These are phyloP conservation scores for Solanum appendiculatum DNA, from an alignment of 257 asterid species.

Conservation along the genomic window DNA sequence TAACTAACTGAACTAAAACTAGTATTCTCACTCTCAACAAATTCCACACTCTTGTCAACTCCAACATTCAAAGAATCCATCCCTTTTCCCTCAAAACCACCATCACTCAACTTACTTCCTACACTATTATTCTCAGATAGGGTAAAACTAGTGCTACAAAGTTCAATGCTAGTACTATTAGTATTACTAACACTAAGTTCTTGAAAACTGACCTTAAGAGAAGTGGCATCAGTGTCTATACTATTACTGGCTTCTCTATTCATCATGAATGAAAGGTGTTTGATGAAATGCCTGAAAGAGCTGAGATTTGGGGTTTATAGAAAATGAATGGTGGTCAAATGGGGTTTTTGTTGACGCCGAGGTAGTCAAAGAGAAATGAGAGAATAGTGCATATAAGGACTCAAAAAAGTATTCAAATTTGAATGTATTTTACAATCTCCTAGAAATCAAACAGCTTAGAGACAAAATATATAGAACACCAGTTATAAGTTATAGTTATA, in stretches of 20 bases:
- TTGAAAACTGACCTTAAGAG: conserved; percentile 31
- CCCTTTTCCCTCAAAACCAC: conserved; percentile 29
- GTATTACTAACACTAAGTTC: conserved; percentile 37
- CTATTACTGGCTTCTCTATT: conserved; percentile 11
- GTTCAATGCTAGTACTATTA: conserved; percentile 40
- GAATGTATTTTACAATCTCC: conserved; percentile 11
- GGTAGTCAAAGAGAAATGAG: conserved; percentile 60
- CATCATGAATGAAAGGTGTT: conserved; percentile 35
- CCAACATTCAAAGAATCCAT: conserved; percentile 9
- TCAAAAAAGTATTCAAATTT: conserved; percentile 12
- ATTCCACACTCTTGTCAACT: conserved; percentile 11
- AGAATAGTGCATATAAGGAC: conserved; percentile 10
- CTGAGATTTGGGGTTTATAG: conserved; percentile 15
- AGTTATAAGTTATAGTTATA: not conserved
- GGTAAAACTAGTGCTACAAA: conserved; percentile 34
- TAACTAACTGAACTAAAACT: conserved; percentile 28
- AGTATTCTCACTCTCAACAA: conserved; percentile 25
- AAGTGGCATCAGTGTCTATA: conserved; percentile 19
- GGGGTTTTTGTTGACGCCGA: conserved; percentile 42
- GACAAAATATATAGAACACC: conserved; percentile 36
- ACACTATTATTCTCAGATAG: conserved; percentile 30
- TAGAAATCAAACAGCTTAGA: conserved; percentile 37
- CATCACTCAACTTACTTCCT: conserved; percentile 24
- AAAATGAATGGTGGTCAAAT: conserved; percentile 43
- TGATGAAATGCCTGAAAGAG: conserved; percentile 37